Evolutionary conservation across 805 yeast species (phyloP), one percentile per base, ranked within the genome.

Genomic region (Candida tallmaniae): DNA sequence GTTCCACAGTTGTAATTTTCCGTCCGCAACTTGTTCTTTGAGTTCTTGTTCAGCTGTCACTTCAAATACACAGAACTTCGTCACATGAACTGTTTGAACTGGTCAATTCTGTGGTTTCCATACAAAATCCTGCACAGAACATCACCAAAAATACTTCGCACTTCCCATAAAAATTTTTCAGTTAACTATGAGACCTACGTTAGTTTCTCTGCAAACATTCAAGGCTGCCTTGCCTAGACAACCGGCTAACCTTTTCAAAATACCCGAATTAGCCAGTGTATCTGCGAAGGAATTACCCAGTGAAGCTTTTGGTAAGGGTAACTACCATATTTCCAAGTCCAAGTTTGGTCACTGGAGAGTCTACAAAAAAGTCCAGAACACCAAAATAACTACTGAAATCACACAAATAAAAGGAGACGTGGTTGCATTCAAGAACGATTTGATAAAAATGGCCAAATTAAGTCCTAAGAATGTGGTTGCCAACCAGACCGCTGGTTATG

Each of bases 291-390:
- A 51, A 28, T 46, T 52, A 25, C 63, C 59, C 14, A 60, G 50
- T 47, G 56, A 50, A 27, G 64, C 58, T 23, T 68, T 54, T 39
- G 69, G 64, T 31, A 40, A 35, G 15, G 52, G 61, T 5, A 57
- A 60, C 29, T 75, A 75, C 47, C 52, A 46, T 48, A 51, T 75
- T 21, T 43, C 58, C 15, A 77, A 82, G 54, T 69, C 85, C 6
- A 58, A 70, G 11, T 67, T 62, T 30, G 87, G 90, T 4, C 78
- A 82, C 52, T 66, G 88, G 52, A 96, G 96, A n/a, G 83, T 87
- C 1, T 87, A 87, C 60, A 67, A 73, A 34, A 86, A 83, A 42
- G 57, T 68, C 42, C 84, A 78, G 52, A 74, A 76, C 40, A 75
- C 78, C 16, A 79, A 77, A 40, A 60, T 69, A n/a, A 73, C 74